Percentiles rank a stretch among this genome's conserved stretches.
Evolutionary conservation across 1,139 yeast species (phyloP).

Genomic region (Sugiyamaella japonica): DNA sequence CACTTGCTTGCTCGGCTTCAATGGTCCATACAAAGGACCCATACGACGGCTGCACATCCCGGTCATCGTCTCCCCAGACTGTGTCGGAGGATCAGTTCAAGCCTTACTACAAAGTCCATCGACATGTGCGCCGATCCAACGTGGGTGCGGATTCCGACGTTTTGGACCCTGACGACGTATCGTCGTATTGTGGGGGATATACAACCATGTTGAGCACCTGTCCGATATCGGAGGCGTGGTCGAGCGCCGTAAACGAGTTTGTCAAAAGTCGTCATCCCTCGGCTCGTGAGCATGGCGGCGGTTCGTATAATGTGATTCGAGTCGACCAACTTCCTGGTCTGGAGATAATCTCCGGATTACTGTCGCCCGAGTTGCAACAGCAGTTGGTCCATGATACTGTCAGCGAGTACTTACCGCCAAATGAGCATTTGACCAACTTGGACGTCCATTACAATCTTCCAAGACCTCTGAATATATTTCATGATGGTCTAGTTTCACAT

Average conservation of each 20-base stretch:
- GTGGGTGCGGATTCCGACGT: conserved; percentile 15
- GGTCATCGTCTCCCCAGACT: not conserved
- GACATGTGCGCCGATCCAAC: conserved; percentile 24
- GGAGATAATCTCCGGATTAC: conserved; percentile 31
- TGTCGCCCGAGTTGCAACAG: conserved; percentile 36
- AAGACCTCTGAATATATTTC: conserved; percentile 28
- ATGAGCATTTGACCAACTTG: conserved; percentile 41
- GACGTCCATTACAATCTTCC: conserved; percentile 39
- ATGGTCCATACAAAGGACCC: not conserved
- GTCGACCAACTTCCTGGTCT: conserved; percentile 42
- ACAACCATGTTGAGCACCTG: not conserved
- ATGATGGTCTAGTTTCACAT: conserved; percentile 19
- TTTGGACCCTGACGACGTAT: conserved; percentile 16
- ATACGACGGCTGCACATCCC: not conserved
- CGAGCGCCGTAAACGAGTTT: not conserved
- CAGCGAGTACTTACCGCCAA: conserved; percentile 39
- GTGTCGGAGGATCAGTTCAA: conserved; percentile 30
- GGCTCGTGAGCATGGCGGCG: not conserved
- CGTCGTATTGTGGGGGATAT: conserved; percentile 18
- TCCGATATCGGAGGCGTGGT: conserved; percentile 5
- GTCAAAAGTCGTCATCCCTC: not conserved
- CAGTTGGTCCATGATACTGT: conserved; percentile 36
- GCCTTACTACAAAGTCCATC: conserved; percentile 41
- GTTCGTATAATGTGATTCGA: conserved; percentile 2
- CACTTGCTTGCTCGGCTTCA: no score